phyloP scores from a whole-genome alignment of 352 stramenopile genomes.

The Pythium rhizo-oryzae region DNA sequence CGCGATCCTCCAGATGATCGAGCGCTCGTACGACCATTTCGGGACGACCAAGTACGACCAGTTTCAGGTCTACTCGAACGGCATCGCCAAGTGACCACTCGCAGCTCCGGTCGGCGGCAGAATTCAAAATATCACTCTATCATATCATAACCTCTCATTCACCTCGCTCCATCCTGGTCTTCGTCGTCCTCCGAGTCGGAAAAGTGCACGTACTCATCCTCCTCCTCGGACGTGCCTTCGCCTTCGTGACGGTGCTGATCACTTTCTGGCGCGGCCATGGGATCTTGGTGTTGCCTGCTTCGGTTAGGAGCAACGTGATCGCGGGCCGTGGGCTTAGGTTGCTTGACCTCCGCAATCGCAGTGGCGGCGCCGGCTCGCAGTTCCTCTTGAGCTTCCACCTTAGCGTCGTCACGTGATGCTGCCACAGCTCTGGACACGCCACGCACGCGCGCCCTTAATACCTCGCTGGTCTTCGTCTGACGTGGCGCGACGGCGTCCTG shows the following conservation, averaged over 20 bases:
- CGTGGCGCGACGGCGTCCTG: neutral
- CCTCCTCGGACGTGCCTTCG: neutral
- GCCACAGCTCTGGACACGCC: neutral
- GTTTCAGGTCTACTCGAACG: slow-evolving; percentile 93
- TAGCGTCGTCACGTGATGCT: neutral
- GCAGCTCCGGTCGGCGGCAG: neutral
- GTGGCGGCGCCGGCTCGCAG: no score
- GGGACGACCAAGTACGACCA: slow-evolving; percentile 96
- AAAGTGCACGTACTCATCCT: slow-evolving; percentile 32
- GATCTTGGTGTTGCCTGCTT: no score
- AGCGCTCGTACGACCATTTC: slow-evolving; percentile 95
- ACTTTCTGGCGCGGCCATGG: neutral
- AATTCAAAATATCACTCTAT: no score
- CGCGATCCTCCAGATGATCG: slow-evolving; percentile 91
- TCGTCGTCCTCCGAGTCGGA: slow-evolving; percentile 17
- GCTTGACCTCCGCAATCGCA: no score
- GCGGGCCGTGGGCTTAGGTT: no score
- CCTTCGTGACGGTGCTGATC: neutral
- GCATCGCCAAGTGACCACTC: slow-evolving; percentile 72
- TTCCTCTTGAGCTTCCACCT: no score
- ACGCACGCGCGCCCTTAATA: neutral
- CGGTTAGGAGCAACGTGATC: no score
- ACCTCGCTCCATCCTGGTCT: neutral
- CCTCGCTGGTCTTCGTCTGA: neutral
- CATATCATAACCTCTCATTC: neutral